A percentile compares a stretch with the other conserved stretches of the same genome.
Conservation (phyloP, 257 asterid genomes). For the Jasminum sambac region DNA sequence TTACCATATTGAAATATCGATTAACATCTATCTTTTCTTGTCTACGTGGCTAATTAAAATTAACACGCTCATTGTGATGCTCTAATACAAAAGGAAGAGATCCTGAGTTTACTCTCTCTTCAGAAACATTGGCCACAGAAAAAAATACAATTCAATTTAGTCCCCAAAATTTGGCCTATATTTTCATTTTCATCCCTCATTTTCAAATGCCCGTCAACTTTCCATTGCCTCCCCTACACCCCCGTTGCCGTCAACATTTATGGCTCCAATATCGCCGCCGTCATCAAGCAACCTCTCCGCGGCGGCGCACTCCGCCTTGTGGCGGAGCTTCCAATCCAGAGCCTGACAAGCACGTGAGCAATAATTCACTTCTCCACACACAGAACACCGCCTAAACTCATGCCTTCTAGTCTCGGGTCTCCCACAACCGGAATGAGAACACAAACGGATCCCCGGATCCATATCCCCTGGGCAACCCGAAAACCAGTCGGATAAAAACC, state of each 20-base stretch:
- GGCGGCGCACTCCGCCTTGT: conserved; percentile 74
- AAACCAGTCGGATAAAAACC: conserved; percentile 77
- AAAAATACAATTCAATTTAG: conserved; percentile 16
- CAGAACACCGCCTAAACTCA: conserved; percentile 88
- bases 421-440: conserved; percentile 89
- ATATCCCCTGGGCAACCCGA: conserved; percentile 28
- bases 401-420: conserved; percentile 83
- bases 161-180: conserved; percentile 43
- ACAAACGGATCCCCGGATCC: conserved; percentile 64
- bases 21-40: too few species aligned
- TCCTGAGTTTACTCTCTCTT: conserved; percentile 24
- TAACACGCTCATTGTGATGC: too few species aligned
- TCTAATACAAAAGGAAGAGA: not conserved
- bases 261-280: conserved; percentile 35
- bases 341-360: conserved; percentile 99
- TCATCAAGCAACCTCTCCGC: conserved; percentile 47
- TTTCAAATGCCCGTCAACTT: conserved; percentile 53
- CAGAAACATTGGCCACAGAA: conserved; percentile 25
- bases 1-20: too few species aligned
- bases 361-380: conserved; percentile 85
- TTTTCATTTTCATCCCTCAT: conserved; percentile 22
- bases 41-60: too few species aligned
- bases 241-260: conserved; percentile 16
- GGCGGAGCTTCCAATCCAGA: conserved; percentile 92
- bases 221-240: conserved; percentile 32